Base-by-base conservation (phyloP, 2,329 filamentous ascomycete genomes). In the Sporothrix euskadiensis region DNA sequence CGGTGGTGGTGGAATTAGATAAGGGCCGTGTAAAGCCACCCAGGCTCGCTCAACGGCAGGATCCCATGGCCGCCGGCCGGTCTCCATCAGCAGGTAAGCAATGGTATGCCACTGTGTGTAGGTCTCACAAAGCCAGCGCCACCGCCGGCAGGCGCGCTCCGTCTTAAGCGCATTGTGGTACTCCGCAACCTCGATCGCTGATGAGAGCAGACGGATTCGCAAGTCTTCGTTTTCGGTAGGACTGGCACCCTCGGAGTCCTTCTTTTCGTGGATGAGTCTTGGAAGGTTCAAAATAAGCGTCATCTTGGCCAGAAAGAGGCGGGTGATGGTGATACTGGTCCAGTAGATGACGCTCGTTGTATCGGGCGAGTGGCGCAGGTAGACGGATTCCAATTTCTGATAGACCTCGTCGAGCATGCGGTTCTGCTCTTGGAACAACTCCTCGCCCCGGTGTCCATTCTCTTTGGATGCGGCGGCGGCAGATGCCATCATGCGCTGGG, bases 241-340 rank as follows among this genome's bases (percentile, higher is more conserved):
- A 6, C 35, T 26, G 56, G 30, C n/a, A 3, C 30, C 32, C 0
- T 41, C 35, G 1, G 56, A 41, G 9, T 56, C 22, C 12, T 69
- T 54, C 22, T 66, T 30, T 30, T 78, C 1, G 79, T 79, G 1
- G 82, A 81, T 70, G 89, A 87, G 88, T 78, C 91, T 86, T 0
- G 92, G 92, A 77, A 95, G 90, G 78, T 95, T 92, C 2, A 93
- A 87, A 74, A 94, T 87, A 49, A 96, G 85, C 83, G 90, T 93
- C 84, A 94, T 89, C 81, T 94, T 95, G 71, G 90, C 90, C 82
- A 94, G 88, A 75, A 94, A 89, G 44, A 95, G 84, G 10, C 91
- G 88, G 3, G 89, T 87, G 32, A 76, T 76, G 1, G 75, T 80
- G 1, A 83, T 74, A 0, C 77, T 77, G 0, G 83, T 81, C 83